Evolutionary conservation across 73 alveolate species (phyloP), one percentile per base, ranked within the genome.

Genomic region (Paraurostyla sp.): DNA sequence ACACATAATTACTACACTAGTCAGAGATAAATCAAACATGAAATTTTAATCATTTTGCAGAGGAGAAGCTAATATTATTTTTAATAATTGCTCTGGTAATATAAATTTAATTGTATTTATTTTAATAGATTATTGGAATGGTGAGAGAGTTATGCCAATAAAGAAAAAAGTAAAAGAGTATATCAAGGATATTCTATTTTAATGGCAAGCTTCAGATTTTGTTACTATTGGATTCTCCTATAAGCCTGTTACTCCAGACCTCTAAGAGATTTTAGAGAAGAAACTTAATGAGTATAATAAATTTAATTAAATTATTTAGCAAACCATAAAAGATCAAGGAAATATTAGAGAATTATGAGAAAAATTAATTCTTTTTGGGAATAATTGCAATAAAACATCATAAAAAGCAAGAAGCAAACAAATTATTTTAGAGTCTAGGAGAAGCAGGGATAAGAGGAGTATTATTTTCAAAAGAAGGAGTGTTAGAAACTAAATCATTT

Each of bases 361-460:
- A 78, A 25, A 68, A 88, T 40, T 87, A 88, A 52, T 78, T 88
- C 22, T 88, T 88, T 50, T 54, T 88, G 30, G 94, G 94, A 0
- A 78, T 88, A 42, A 69, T 82, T 0, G 94, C 73, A 0, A 62
- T 88, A n/a, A 71, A 75, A 56, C 89, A 62, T 50, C 94, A 88
- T 50, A 33, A 51, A 25, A 76, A 75, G 29, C 46, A 46, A 68
- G 94, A 88, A 60, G 94, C 85, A 38, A 62, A 78, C 36, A 49
- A 71, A 63, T 32, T 88, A 23, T 57, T 88, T 42, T 15, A 58
- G 27, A 41, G 69, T 60, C 46, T 88, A 25, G 82, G 43, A 20
- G 91, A 75, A 18, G 90, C 94, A n/a, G 94, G 94, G 49, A 76
- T 88, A n/a, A 52, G 94, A 69, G 86, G 89, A 38, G 94, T 88